A percentile compares a stretch with the other conserved stretches of the same genome.
Evolutionary conservation across 2,329 filamentous ascomycete genomes (phyloP).

Genomic region (Trichoderma aggressivum): DNA sequence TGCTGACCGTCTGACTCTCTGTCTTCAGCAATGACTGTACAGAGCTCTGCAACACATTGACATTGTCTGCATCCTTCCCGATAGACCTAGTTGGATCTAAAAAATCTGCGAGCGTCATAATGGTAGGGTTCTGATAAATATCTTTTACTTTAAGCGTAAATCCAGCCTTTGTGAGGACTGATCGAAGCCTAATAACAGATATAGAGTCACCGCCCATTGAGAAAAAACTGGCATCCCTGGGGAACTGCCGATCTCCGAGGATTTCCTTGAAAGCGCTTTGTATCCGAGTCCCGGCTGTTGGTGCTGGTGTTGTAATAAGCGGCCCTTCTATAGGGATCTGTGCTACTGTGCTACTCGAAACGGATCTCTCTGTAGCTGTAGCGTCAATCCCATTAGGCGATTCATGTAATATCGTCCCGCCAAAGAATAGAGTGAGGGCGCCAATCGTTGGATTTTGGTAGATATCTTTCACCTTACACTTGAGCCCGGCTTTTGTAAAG

Average conservation of each 20-base stretch:
- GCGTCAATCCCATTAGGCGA: not conserved
- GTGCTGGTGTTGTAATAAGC: not conserved
- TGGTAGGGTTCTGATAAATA: not conserved
- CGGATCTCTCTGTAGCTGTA: not conserved
- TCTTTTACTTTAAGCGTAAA: not conserved
- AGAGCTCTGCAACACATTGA: not conserved
- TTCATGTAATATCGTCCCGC: not conserved
- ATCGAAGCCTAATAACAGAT: not conserved
- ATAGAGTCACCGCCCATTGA: not conserved
- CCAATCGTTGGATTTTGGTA: not conserved
- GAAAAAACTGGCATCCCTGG: not conserved
- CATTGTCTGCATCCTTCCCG: not conserved
- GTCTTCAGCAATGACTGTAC: not conserved
- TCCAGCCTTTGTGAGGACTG: not conserved
- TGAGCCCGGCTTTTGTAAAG: not conserved
- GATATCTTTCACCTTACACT: not conserved
- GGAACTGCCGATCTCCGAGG: not conserved
- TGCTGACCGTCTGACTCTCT: not conserved
- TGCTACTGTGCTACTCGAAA: not conserved
- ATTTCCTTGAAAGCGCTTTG: not conserved
- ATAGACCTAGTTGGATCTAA: not conserved
- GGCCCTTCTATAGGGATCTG: not conserved
- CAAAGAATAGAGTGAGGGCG: not conserved
- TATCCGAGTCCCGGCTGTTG: not conserved
- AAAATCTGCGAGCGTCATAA: not conserved